These are phyloP conservation scores for Debaryomycetaceae sp. DNA, from an alignment of 1,139 yeast species.

Conservation along the genomic window DNA sequence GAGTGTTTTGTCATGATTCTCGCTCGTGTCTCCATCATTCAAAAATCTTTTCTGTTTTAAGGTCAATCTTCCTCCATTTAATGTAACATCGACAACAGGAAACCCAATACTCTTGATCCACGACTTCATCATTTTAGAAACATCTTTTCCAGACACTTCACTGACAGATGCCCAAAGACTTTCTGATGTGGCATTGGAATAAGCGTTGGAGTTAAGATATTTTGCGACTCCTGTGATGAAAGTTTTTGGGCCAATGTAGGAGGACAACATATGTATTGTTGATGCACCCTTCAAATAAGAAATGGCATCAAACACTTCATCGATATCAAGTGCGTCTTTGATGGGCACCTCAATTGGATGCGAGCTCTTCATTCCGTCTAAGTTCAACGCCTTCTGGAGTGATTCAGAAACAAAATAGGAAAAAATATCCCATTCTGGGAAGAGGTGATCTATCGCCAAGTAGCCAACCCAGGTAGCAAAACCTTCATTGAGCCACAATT, in stretches of 20 bases:
- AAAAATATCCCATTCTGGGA: slow-evolving; percentile 60
- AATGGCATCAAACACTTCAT: slow-evolving; percentile 56
- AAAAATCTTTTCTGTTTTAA: slow-evolving; percentile 47
- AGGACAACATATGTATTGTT: slow-evolving; percentile 65
- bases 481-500: slow-evolving; percentile 85
- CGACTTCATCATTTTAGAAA: slow-evolving; percentile 65
- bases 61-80: background rate
- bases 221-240: slow-evolving; percentile 71
- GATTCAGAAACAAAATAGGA: slow-evolving; percentile 50
- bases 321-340: slow-evolving; percentile 51
- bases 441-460: slow-evolving; percentile 48
- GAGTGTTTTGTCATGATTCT: slow-evolving; percentile 62
- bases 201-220: slow-evolving; percentile 67
- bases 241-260: slow-evolving; percentile 61
- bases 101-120: slow-evolving; percentile 86
- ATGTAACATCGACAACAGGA: slow-evolving; percentile 44
- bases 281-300: slow-evolving; percentile 85
- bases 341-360: slow-evolving; percentile 61
- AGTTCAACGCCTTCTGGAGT: slow-evolving; percentile 48
- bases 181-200: slow-evolving; percentile 71
- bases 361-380: slow-evolving; percentile 52
- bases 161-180: slow-evolving; percentile 79
- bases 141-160: slow-evolving; percentile 72
- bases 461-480: slow-evolving; percentile 61
- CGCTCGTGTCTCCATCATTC: slow-evolving; percentile 72